These are phyloP conservation scores for Penicillium sclerotigenum DNA, from an alignment of 2,329 filamentous ascomycete genomes.

Conservation along the genomic window DNA sequence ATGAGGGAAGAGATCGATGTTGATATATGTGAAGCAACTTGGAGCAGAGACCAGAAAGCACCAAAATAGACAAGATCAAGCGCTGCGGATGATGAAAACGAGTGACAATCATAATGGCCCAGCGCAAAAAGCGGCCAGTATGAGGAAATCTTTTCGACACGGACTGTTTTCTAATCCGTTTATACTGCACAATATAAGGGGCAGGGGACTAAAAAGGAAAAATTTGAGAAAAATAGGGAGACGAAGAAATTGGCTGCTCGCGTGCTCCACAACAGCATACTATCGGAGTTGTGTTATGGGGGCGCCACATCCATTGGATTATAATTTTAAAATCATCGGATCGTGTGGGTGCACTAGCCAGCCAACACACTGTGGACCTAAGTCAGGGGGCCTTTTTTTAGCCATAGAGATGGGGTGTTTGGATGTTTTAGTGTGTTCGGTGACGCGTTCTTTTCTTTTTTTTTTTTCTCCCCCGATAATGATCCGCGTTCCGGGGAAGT, in stretches of 20 bases:
- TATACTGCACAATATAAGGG: background rate
- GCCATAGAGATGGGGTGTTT: background rate
- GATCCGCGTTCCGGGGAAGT: background rate
- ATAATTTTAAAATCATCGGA: conserved; percentile 1
- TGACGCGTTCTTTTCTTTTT: too few relatives aligned
- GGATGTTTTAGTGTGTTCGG: background rate
- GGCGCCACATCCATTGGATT: background rate
- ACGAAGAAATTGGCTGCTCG: conserved; percentile 5
- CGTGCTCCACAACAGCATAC: conserved; percentile 7
- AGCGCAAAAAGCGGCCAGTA: background rate
- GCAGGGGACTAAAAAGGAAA: background rate
- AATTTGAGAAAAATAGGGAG: background rate
- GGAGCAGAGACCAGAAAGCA: conserved; percentile 25
- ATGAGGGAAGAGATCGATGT: conserved; percentile 22
- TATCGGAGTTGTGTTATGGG: conserved; percentile 3
- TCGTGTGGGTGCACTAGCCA: conserved; percentile 4
- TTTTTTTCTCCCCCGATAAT: background rate
- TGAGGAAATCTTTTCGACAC: background rate
- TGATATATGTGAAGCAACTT: conserved; percentile 31
- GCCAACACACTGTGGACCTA: conserved; percentile 4
- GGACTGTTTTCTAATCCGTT: conserved; percentile 1
- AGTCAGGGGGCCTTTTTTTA: background rate
- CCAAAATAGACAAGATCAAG: conserved; percentile 27
- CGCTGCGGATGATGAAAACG: conserved; percentile 25
- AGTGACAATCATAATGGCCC: conserved; percentile 21